Base-by-base conservation (phyloP, 2,329 filamentous ascomycete species). In the Colletotrichum abscissum region DNA sequence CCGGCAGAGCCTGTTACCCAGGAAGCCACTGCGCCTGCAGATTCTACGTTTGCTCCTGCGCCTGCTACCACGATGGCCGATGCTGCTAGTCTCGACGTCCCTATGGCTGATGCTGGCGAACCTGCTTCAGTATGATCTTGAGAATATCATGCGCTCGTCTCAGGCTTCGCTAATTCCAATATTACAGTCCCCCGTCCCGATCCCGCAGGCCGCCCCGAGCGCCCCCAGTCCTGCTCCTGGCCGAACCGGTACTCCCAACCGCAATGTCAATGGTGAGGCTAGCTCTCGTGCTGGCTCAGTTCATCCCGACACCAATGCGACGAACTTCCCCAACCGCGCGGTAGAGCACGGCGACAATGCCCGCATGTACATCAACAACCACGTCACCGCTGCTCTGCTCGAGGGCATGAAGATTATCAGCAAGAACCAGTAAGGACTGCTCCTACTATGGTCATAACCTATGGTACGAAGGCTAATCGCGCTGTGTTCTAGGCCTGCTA, bases 341-440 rank as follows among this genome's bases (percentile, higher is more conserved):
- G 86, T 89, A 1, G 82, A 88, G 1, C 91, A 94, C 78, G 92
- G 93, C 59, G 93, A 92, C 26, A 90, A 92, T 1, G 90, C 91
- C 5, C 88, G 93, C 57, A 88, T 90, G 77, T 95, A 94, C 80
- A 82, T 95, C 76, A 95, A 95, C 78, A 87, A 88, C 62, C 93
- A 91, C 77, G 88, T 95, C 54, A 93, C 92, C 0, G 89, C 89
- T 1, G 88, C 89, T 30, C 78, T 95, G 71, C 83, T 95, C 52
- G 92, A 95, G 78, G 93, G 92, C 28, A 93, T 95, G 92, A 95
- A 94, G 84, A 82, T 88, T 67, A 80, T 95, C 73, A 92, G 92
- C 5, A 91, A 89, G 76, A 91, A 94, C 55, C 90, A 92, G 93
- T 94, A 82, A 79, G 92, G 88, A 56, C 54, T 38, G 24, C 8